Conservation (phyloP, 768 basidiomycete genomes). For the Omphalotus guepiniiformis region DNA sequence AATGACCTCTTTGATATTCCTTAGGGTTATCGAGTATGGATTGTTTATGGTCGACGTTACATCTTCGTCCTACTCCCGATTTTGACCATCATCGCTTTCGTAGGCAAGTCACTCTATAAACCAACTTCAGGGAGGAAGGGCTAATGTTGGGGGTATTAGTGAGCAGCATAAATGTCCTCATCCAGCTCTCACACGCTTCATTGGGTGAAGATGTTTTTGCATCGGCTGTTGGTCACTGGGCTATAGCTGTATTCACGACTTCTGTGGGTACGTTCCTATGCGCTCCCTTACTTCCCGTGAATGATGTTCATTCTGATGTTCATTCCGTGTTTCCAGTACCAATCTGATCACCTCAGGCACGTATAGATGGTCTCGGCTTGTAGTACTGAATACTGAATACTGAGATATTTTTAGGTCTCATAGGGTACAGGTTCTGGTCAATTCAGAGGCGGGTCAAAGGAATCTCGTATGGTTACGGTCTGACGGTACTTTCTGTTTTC, state of each 20-base stretch:
- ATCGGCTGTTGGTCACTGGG: constrained; percentile 3
- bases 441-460: not conserved
- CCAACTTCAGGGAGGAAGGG: not conserved
- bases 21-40: constrained; percentile 1
- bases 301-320: not conserved
- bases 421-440: not conserved
- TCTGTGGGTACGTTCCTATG: constrained; percentile 1
- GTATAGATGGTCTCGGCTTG: not conserved
- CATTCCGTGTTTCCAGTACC: not conserved
- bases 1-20: no score
- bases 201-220: constrained; percentile 1
- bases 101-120: not conserved
- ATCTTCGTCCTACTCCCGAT: not conserved
- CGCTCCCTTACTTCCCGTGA: not conserved
- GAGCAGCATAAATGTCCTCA: not conserved
- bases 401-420: not conserved
- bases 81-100: not conserved
- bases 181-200: not conserved
- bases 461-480: not conserved
- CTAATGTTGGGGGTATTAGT: not conserved
- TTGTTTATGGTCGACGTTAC: not conserved
- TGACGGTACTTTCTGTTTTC: not conserved
- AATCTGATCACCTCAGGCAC: not conserved
- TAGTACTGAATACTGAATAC: not conserved
- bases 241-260: constrained; percentile 1